phyloP scores from a whole-genome alignment of 345 rosid genomes.

The Populus deltoides region DNA sequence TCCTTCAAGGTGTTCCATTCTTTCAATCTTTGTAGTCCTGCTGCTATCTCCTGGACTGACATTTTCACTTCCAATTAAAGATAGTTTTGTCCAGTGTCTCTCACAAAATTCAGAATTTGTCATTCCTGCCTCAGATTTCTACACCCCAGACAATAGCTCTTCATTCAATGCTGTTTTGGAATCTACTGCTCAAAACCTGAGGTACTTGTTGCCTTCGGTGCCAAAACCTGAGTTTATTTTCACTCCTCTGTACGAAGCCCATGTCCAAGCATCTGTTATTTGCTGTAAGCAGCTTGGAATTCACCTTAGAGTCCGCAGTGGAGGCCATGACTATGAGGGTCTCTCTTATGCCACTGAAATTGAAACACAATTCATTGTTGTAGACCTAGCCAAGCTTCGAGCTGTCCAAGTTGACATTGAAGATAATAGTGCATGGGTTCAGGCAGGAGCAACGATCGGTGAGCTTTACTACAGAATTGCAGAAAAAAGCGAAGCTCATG shows the following conservation, averaged over 20 bases:
- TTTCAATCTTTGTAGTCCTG: conserved; percentile 24
- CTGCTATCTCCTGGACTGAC: conserved; percentile 1
- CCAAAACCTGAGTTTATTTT: conserved; percentile 27
- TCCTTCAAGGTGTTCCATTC: neutral
- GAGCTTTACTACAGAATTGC: conserved; percentile 21
- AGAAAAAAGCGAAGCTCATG: conserved; percentile 15
- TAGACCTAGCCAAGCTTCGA: conserved; percentile 20
- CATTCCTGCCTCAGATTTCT: conserved; percentile 26
- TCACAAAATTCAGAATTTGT: neutral
- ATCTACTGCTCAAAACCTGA: conserved; percentile 29
- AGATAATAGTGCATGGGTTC: conserved; percentile 15
- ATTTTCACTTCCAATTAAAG: neutral
- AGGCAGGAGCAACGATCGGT: conserved; percentile 21
- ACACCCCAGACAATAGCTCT: conserved; percentile 19
- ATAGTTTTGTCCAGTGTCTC: conserved; percentile 26
- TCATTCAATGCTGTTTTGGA: conserved; percentile 14
- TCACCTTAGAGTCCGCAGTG: conserved; percentile 23
- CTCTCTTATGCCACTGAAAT: conserved; percentile 17
- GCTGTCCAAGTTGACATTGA: conserved; percentile 1
- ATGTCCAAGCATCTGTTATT: conserved; percentile 25
- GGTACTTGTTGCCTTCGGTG: conserved; percentile 23
- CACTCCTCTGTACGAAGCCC: conserved; percentile 28
- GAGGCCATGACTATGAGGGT: conserved; percentile 28
- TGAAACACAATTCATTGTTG: conserved; percentile 11
- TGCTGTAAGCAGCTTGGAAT: conserved; percentile 21